phyloP scores from a whole-genome alignment of 2,329 filamentous ascomycete genomes.

The Fusarium luffae region DNA sequence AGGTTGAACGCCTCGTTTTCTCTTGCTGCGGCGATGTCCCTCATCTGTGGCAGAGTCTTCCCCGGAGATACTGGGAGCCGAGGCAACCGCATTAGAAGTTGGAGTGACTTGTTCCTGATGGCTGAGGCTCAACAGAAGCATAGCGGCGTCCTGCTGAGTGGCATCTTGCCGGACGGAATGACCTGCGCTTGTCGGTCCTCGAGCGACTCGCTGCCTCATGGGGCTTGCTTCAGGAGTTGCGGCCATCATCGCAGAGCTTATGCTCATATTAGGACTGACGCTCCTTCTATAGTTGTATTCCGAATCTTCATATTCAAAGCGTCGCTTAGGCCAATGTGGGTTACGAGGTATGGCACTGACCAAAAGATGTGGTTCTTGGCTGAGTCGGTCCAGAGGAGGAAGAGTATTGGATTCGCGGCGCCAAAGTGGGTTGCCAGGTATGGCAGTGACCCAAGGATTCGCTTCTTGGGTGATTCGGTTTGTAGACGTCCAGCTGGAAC shows the following conservation, averaged over 20 bases:
- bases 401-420: constrained; percentile 16
- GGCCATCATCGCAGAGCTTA: constrained; percentile 20
- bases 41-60: background rate
- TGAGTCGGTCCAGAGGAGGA: background rate
- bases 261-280: constrained; percentile 36
- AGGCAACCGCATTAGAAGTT: background rate
- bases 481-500: constrained; percentile 36
- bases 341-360: background rate
- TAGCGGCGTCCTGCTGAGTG: constrained; percentile 39
- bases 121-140: constrained; percentile 40
- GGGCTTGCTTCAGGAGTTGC: constrained; percentile 37
- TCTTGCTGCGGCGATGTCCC: constrained; percentile 41
- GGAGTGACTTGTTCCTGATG: constrained; percentile 18
- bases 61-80: background rate
- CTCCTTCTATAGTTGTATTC: constrained; percentile 35
- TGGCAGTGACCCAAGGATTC: constrained; percentile 41
- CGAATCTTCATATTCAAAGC: constrained; percentile 37
- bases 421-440: constrained; percentile 34
- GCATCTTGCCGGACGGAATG: constrained; percentile 36
- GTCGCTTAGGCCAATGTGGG: constrained; percentile 39
- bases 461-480: constrained; percentile 33
- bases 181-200: background rate
- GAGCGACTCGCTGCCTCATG: constrained; percentile 5
- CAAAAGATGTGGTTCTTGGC: background rate
- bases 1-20: constrained; percentile 34